Evolutionary conservation across 2,329 filamentous ascomycete species (phyloP).

Genomic region (Xylaria sp.): DNA sequence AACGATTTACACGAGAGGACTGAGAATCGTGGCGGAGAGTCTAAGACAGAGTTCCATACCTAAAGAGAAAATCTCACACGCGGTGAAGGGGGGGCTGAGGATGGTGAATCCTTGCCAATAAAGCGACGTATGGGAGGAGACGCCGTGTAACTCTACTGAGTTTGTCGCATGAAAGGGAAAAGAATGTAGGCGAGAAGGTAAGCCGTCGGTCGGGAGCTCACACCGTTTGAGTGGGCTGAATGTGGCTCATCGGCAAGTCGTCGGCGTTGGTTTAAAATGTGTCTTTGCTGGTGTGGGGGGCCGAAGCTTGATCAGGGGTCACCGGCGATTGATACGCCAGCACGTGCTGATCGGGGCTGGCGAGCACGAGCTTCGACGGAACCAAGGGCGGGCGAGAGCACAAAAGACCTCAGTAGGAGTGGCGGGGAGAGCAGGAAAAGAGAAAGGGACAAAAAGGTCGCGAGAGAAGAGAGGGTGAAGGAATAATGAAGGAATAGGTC

Average conservation of each 20-base stretch:
- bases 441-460: neutral
- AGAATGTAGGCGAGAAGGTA: neutral
- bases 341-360: constrained; percentile 16
- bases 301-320: constrained; percentile 13
- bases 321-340: constrained; percentile 8
- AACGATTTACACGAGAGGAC: neutral
- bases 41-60: constrained; percentile 8
- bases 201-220: no score
- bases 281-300: constrained; percentile 6
- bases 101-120: constrained; percentile 22
- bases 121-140: neutral
- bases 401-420: constrained; percentile 1
- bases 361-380: constrained; percentile 2
- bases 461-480: neutral
- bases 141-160: neutral
- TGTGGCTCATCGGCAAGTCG: constrained; percentile 14
- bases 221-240: neutral
- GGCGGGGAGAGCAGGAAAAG: neutral
- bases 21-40: constrained; percentile 3
- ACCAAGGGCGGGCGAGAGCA: neutral
- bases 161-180: neutral
- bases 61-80: constrained; percentile 4
- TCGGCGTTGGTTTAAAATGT: constrained; percentile 4
- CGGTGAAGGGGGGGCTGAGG: constrained; percentile 3
- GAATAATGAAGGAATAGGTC: neutral